These are phyloP conservation scores for Conoideocrella luteorostrata DNA, from an alignment of 2,329 filamentous ascomycete genomes.

Conservation along the genomic window DNA sequence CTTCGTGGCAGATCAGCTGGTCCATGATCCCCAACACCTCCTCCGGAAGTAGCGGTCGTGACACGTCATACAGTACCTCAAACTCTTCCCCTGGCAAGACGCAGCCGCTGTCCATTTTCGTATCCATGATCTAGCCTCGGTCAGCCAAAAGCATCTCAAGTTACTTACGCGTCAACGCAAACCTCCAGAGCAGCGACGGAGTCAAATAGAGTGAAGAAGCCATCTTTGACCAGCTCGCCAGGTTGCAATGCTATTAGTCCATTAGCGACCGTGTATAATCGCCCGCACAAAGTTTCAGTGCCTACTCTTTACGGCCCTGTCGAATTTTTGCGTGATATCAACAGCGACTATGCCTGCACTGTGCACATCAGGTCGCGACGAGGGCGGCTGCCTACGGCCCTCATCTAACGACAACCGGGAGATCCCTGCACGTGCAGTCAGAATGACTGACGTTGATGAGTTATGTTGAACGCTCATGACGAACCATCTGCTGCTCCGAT, in stretches of 20 bases:
- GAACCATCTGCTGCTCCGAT: slow-evolving; percentile 29
- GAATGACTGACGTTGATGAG: slow-evolving; percentile 10
- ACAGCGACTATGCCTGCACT: slow-evolving; percentile 46
- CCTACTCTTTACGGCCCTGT: slow-evolving; percentile 46
- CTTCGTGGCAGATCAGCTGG: slow-evolving; percentile 83
- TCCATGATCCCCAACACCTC: slow-evolving; percentile 93
- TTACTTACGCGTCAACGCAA: slow-evolving; percentile 13
- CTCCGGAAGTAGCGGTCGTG: slow-evolving; percentile 59
- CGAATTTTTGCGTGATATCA: slow-evolving; percentile 54
- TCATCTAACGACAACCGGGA: slow-evolving; percentile 34
- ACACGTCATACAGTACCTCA: slow-evolving; percentile 75
- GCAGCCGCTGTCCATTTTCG: slow-evolving; percentile 96
- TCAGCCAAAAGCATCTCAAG: neutral
- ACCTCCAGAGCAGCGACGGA: slow-evolving; percentile 81
- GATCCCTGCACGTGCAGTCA: slow-evolving; percentile 29
- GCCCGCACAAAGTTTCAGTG: slow-evolving; percentile 6
- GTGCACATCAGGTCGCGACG: slow-evolving; percentile 34
- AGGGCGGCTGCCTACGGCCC: slow-evolving; percentile 21
- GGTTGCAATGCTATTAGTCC: slow-evolving; percentile 57
- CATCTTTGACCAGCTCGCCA: slow-evolving; percentile 89
- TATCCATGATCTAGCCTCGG: slow-evolving; percentile 81
- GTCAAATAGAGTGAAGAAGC: slow-evolving; percentile 88
- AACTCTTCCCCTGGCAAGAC: slow-evolving; percentile 71
- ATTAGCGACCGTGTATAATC: slow-evolving; percentile 21
- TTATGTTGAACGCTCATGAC: neutral